Percentiles rank a stretch among this genome's conserved stretches.
These are phyloP conservation scores for Cladochytrium replicatum DNA, from an alignment of 192 early-diverging fungal species.

Conservation along the genomic window DNA sequence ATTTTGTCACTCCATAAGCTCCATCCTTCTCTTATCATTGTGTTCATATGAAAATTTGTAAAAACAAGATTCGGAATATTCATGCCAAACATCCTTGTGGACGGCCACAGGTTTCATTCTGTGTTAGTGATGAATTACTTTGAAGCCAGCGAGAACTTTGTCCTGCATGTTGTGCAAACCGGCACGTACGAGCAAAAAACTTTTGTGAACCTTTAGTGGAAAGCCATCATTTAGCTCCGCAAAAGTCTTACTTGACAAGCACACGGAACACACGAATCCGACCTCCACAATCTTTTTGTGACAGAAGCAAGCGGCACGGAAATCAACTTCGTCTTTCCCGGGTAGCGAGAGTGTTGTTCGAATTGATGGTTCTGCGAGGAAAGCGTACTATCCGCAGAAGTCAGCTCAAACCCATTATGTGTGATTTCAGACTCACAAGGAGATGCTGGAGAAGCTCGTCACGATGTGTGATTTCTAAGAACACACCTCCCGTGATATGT, in stretches of 20 bases:
- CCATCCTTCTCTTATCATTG: no score
- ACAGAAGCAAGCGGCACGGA: conserved; percentile 92
- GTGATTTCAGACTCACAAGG: conserved; percentile 49
- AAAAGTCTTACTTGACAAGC: conserved; percentile 69
- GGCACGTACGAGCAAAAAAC: no score
- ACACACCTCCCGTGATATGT: conserved; percentile 78
- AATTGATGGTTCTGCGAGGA: conserved; percentile 70
- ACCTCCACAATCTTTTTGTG: conserved; percentile 87
- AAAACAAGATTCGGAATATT: no score
- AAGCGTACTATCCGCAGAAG: conserved; percentile 49
- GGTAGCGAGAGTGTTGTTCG: conserved; percentile 65
- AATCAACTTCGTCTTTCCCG: conserved; percentile 74
- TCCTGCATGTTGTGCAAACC: no score
- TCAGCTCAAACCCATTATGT: not conserved
- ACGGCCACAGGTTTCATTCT: no score
- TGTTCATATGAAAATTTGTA: no score
- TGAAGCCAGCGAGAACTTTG: no score
- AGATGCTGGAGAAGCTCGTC: conserved; percentile 73
- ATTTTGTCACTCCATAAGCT: no score
- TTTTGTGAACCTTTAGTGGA: no score
- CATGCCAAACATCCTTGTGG: no score
- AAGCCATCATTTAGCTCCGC: no score
- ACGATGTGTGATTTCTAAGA: conserved; percentile 59
- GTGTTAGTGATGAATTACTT: no score
- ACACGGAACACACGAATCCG: conserved; percentile 97